Base-by-base conservation (phyloP, 306 rosid genomes). In the Leucaena leucocephala region DNA sequence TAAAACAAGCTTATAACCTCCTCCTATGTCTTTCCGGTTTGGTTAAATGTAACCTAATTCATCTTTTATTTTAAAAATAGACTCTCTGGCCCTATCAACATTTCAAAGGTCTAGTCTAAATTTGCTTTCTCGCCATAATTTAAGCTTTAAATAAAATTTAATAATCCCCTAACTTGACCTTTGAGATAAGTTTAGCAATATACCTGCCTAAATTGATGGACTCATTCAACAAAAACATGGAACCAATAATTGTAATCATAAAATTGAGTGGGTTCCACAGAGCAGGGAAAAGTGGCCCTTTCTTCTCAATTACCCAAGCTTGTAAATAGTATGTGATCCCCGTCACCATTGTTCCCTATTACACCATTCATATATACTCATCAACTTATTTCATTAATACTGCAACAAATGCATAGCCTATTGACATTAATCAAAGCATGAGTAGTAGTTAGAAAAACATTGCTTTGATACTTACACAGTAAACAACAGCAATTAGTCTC, bases 181-280 rank as follows among this genome's bases (percentile, higher is more conserved):
- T 42, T 68, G 64, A 33, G 64, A 17, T 6, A 33, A 59, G 5
- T 61, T 22, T 12, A 22, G 6, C 12, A 8, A 48, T n/a, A 57
- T 6, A 81, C 85, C 87, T 80, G 13, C 86, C 94, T n/a, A 87
- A 49, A 67, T 72, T 44, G 3, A 84, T 78, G 69, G 43, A 55
- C 36, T 80, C 84, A 3, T 84, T 79, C 3, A 84, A 61, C 3
- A 84, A 67, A 67, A 82, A 59, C 12, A 84, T 35, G 3, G 90
- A 90, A 64, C 88, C 89, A n/a, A 77, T 49, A 0, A 80, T 79
- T 12, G 89, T 85, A 22, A 90, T 48, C 17, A 84, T 45, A 48
- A 86, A 84, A 59, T 80, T 88, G 2, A 90, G 50, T 19, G 94
- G 92, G 39, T 72, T 89, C 86, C 89, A 88, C 78, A 83, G 71